These are phyloP conservation scores for Porogramme epimiltina DNA, from an alignment of 1,284 basidiomycete species.

Conservation along the genomic window DNA sequence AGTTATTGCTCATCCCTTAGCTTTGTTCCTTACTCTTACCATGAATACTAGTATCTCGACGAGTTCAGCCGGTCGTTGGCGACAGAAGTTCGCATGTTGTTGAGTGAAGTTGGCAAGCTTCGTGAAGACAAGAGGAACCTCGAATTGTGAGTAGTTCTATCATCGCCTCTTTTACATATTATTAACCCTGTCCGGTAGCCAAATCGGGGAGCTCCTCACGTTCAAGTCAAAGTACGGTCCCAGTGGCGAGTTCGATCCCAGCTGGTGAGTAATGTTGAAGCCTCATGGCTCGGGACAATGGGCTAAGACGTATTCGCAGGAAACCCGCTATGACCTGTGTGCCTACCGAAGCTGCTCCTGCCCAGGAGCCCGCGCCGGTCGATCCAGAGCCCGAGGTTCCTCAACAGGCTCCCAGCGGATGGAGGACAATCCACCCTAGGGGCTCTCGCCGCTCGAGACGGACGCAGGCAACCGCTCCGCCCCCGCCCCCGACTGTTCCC, in stretches of 20 bases:
- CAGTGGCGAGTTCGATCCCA: conserved; percentile 74
- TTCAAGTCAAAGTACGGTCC: conserved; percentile 73
- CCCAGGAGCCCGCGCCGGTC: conserved; percentile 15
- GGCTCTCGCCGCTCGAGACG: conserved; percentile 36
- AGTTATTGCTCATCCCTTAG: conserved; percentile 29
- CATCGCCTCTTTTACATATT: neutral
- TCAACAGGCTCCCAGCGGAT: conserved; percentile 48
- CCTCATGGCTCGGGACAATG: conserved; percentile 2
- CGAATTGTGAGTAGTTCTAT: conserved; percentile 70
- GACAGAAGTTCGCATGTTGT: conserved; percentile 74
- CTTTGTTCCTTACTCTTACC: too few relatives aligned
- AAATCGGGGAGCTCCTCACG: conserved; percentile 66
- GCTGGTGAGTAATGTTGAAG: conserved; percentile 55
- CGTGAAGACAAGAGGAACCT: conserved; percentile 71
- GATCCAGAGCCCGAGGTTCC: conserved; percentile 19
- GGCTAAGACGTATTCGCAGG: conserved; percentile 35
- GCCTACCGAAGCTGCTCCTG: conserved; percentile 21
- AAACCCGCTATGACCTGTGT: conserved; percentile 41
- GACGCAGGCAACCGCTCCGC: conserved; percentile 16
- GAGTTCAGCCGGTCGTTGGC: conserved; percentile 81
- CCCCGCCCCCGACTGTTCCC: conserved; percentile 24
- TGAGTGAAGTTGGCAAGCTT: conserved; percentile 76
- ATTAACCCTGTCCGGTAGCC: conserved; percentile 40
- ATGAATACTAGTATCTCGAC: conserved; percentile 59
- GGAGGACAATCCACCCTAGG: conserved; percentile 48